Evolutionary conservation across 495 filamentous ascomycete genomes (phyloP), one percentile per base, ranked within the genome.

Genomic region (Aspergillus affinis): DNA sequence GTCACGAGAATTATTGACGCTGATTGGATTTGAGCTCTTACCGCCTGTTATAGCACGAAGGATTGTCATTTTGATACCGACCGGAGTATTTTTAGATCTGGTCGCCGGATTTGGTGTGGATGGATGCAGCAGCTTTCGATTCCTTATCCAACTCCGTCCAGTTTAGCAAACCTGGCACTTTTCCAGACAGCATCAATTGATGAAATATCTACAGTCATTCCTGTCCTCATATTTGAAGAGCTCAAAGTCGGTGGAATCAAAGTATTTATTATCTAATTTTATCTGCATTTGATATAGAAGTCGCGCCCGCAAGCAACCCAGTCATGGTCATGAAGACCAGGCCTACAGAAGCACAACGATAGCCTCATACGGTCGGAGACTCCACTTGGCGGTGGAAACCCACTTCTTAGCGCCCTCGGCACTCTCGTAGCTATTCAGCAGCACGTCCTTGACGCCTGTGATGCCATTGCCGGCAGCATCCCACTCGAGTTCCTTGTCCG

Each of bases 401-500:
- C 74, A 64, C 32, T 67, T 57, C 45, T 56, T 30, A 19, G 61
- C 66, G 17, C 68, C 63, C 6, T 65, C 53, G 3, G 62, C 45
- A 9, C 61, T 57, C 8, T 69, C 78, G 58, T 81, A 81, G 44
- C 68, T 81, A 53, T 78, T 68, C 36, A 84, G 59, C 27, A 82
- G 52, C 19, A 81, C 75, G 23, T 74, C 61, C 56, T 73, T 71
- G n/a, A 71, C 60, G 0, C 60, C 48, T 18, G 53, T 51, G 17
- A 78, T 62, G 6, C 68, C 73, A 32, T 77, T 75, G 15, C 68
- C 67, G 1, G 61, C 61, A 4, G 78, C 55, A 61, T 78, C 65
- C 80, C 80, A 83, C 19, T 74, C 61, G 19, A 78, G 44, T 29
- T 59, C 63, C 12, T 60, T 57, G 15, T 75, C 73, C 2, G 75